Evolutionary conservation across 345 rosid genomes (phyloP), one percentile per base, ranked within the genome.

Genomic region (Arabidopsis suecica): DNA sequence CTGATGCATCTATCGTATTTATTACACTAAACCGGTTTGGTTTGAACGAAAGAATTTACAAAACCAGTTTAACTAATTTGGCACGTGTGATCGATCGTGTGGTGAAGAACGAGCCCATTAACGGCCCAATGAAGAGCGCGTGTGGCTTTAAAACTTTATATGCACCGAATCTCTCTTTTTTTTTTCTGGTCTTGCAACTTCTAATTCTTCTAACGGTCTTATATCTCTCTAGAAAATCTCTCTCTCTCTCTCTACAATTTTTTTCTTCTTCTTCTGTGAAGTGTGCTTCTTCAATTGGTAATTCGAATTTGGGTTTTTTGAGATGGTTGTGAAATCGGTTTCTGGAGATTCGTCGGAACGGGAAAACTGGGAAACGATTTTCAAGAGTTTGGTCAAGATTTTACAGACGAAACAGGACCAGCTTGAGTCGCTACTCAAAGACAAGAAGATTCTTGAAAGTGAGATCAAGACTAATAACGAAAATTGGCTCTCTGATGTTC

Each of bases 331-430:
- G 40, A 61, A 64, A 64, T 57, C 74, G 14, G 74, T 48, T 9
- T 73, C 80, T 53, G 40, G 56, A 70, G 62, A 57, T 6, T 66
- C 85, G 1, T 72, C 83, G 16, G 90, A 86, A 34, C 79, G 89
- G 32, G 56, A 60, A 82, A 89, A 84, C 59, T 86, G 97, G 96
- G 87, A 78, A 47, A 83, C 59, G 47, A 75, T 93, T 9, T 87
- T 88, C 60, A 63, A 85, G 40, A 73, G 79, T 22, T 44, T 89
- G 63, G 83, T 89, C 25, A 77, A 87, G 65, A 75, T 87, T 50
- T 41, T 96, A 32, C 81, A 80, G 45, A 69, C 82, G 54, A 91
- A 86, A 69, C 91, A 93, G 70, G 81, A 84, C 36, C 93, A 89
- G 89, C 87, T 90, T 25, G 78, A 81, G 44, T 75, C 86, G 18